These are phyloP conservation scores for Chrysoporthe deuterocubensis DNA, from an alignment of 2,329 filamentous ascomycete species.

Conservation along the genomic window DNA sequence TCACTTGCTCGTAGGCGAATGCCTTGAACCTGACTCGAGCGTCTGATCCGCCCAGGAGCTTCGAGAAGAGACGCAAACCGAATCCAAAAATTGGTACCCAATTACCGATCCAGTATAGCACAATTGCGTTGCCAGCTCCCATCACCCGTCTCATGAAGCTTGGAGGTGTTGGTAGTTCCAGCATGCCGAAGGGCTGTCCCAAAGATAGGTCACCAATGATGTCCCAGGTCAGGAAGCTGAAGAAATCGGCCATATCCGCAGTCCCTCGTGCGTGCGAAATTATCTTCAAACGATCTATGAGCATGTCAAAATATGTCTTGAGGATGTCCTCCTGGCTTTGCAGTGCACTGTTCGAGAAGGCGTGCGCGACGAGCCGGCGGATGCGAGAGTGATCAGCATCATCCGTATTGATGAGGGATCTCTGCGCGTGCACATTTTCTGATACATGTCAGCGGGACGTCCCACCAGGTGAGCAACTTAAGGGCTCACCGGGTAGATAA, in stretches of 20 bases:
- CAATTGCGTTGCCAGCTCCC: not conserved
- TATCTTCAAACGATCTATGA: not conserved
- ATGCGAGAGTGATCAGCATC: not conserved
- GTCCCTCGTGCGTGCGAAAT: not conserved
- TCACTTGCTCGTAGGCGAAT: not conserved
- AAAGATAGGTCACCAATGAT: constrained; percentile 2
- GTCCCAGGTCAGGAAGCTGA: not conserved
- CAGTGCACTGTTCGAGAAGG: constrained; percentile 7
- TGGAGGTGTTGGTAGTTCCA: not conserved
- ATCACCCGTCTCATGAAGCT: constrained; percentile 6
- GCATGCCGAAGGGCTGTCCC: not conserved
- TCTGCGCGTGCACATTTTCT: constrained; percentile 2
- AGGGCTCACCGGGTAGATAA: not conserved
- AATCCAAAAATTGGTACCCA: not conserved
- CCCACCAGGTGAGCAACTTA: not conserved
- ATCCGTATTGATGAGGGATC: constrained; percentile 4
- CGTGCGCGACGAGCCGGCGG: constrained; percentile 3
- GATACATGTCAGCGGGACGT: not conserved
- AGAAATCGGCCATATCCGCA: not conserved
- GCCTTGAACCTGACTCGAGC: not conserved
- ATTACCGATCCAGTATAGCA: constrained; percentile 3
- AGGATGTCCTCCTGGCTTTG: not conserved
- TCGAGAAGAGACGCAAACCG: not conserved
- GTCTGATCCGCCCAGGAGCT: not conserved
- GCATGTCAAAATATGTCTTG: constrained; percentile 1